These are phyloP conservation scores for Eucalyptus pumila DNA, from an alignment of 345 rosid genomes.

Conservation along the genomic window DNA sequence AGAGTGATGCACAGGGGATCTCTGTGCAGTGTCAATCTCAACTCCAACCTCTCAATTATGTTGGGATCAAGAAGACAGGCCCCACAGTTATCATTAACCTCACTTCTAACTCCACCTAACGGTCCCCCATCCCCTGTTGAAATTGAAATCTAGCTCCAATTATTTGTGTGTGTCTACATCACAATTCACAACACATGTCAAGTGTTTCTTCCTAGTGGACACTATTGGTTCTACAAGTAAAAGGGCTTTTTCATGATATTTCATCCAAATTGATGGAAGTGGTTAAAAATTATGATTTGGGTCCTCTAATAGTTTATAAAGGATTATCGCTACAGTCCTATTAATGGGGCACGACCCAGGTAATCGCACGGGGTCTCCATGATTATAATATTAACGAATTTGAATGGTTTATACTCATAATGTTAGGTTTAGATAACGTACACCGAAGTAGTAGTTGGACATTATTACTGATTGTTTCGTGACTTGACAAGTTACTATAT, in stretches of 20 bases:
- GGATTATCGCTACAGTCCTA: neutral
- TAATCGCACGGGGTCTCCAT: neutral
- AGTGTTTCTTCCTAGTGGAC: neutral
- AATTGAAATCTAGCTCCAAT: neutral
- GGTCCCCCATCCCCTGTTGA: neutral
- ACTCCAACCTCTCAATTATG: neutral
- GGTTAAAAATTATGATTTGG: neutral
- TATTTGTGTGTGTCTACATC: neutral
- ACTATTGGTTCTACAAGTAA: neutral
- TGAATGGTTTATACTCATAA: neutral
- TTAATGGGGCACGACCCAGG: neutral
- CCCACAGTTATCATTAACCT: neutral
- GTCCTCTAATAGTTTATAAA: neutral
- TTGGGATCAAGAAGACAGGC: constrained; percentile 26
- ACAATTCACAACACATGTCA: neutral
- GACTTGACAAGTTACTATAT: neutral
- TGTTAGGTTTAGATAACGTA: neutral
- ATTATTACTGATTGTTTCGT: neutral
- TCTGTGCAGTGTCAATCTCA: neutral
- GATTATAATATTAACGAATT: neutral
- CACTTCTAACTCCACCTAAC: neutral
- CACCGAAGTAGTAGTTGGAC: accelerated
- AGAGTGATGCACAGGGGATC: neutral
- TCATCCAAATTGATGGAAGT: neutral
- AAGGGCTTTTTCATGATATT: neutral